Conservation (phyloP, 2,329 filamentous ascomycete species). For the Chrysoporthe austroafricana region DNA sequence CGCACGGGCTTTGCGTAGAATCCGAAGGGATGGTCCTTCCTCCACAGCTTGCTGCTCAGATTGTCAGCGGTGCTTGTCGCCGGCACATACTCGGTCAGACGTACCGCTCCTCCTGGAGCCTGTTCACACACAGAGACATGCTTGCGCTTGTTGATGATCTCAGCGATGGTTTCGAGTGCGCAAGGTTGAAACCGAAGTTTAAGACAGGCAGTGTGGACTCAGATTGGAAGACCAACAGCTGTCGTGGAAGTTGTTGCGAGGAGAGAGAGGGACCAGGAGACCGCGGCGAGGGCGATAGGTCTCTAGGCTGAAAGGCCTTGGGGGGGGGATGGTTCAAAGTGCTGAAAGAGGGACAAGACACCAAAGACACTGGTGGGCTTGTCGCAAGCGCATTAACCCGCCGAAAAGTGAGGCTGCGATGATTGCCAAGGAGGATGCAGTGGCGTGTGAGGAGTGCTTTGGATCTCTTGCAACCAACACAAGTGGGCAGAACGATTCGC, state of each 20-base stretch:
- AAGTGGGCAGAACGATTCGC: conserved; percentile 11
- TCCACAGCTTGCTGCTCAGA: conserved; percentile 85
- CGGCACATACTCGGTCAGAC: conserved; percentile 35
- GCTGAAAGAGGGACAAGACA: background rate
- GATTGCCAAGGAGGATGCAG: conserved; percentile 4
- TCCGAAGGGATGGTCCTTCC: conserved; percentile 94
- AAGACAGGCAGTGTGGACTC: background rate
- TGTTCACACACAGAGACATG: conserved; percentile 89
- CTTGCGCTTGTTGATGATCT: conserved; percentile 24
- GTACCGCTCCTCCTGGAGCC: conserved; percentile 86
- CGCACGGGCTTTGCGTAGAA: conserved; percentile 92
- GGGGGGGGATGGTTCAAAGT: background rate
- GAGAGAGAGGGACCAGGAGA: background rate
- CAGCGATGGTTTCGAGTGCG: background rate
- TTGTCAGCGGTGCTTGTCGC: background rate
- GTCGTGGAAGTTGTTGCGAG: background rate
- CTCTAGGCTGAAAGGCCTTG: background rate
- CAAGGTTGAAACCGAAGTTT: background rate
- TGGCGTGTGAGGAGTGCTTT: background rate
- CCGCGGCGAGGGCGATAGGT: background rate
- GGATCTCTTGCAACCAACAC: background rate
- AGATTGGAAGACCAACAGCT: background rate
- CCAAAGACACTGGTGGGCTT: background rate
- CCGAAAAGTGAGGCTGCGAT: conserved; percentile 13
- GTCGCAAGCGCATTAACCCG: conserved; percentile 29